Percentiles rank a stretch among this genome's conserved stretches.
Evolutionary conservation across 164 flowering plant species (phyloP).

Genomic region (Macadamia tetraphylla): DNA sequence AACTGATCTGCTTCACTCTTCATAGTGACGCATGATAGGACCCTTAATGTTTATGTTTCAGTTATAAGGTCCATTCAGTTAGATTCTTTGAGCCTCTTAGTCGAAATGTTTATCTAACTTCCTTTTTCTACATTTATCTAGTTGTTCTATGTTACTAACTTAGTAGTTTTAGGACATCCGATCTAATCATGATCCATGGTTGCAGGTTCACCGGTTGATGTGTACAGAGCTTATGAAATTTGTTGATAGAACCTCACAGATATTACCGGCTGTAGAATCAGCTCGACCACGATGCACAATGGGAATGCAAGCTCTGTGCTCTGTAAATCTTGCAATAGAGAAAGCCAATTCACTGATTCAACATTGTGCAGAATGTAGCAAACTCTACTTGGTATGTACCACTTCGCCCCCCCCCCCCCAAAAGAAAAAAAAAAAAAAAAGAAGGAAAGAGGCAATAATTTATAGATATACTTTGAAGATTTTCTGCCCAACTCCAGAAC

Average conservation of each 20-base stretch:
- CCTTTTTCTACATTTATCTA: background rate
- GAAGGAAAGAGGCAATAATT: no score
- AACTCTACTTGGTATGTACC: constrained; percentile 51
- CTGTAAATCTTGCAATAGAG: constrained; percentile 36
- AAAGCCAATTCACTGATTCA: constrained; percentile 49
- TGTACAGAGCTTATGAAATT: constrained; percentile 34
- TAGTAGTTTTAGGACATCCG: background rate
- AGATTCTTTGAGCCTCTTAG: no score
- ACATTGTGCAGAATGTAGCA: constrained; percentile 56
- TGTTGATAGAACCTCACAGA: constrained; percentile 27
- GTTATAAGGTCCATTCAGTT: no score
- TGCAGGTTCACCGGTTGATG: constrained; percentile 43
- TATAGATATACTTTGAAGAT: background rate
- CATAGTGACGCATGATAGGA: no score
- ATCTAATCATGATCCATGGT: constrained; percentile 5
- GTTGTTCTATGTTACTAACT: background rate
- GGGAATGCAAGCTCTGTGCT: constrained; percentile 49
- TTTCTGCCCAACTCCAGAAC: background rate
- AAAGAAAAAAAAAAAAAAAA: background rate
- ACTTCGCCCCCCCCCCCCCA: background rate
- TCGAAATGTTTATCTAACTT: background rate
- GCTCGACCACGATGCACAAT: constrained; percentile 45
- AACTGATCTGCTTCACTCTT: no score
- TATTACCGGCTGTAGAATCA: constrained; percentile 44
- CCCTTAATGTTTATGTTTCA: no score